These are phyloP conservation scores for Auxenochlorella pyrenoidosa DNA, from an alignment of 139 green algal species.

Conservation along the genomic window DNA sequence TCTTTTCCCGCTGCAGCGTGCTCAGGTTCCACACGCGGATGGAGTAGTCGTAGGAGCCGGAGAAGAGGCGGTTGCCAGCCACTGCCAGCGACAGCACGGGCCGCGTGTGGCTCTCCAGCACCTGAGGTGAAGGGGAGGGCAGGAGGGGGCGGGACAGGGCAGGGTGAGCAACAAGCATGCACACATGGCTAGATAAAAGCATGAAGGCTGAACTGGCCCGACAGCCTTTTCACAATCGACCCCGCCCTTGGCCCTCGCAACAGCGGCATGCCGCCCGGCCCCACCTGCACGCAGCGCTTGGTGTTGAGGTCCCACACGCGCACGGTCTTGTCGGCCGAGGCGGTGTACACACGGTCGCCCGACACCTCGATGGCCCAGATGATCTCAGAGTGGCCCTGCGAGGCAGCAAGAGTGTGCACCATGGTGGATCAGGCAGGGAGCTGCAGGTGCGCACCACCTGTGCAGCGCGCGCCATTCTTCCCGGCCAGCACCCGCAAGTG, in stretches of 20 bases:
- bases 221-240: too few species aligned
- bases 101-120: conserved; percentile 92
- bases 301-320: conserved; percentile 87
- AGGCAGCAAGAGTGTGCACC: background rate
- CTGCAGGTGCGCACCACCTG: background rate
- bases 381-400: conserved; percentile 94
- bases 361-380: conserved; percentile 92
- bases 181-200: too few species aligned
- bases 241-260: too few species aligned
- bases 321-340: conserved; percentile 93
- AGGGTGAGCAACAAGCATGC: too few species aligned
- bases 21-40: conserved; percentile 90
- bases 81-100: conserved; percentile 93
- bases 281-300: conserved; percentile 54
- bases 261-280: too few species aligned
- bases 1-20: conserved; percentile 78
- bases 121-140: conserved; percentile 30
- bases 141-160: background rate
- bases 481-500: too few species aligned
- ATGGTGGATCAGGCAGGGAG: too few species aligned
- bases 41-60: conserved; percentile 93
- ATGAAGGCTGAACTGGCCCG: too few species aligned
- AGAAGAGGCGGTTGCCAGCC: conserved; percentile 81
- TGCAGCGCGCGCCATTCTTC: too few species aligned
- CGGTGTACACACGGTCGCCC: conserved; percentile 80